phyloP scores from a whole-genome alignment of 2,329 filamentous ascomycete genomes.

The Shiraia sp. region DNA sequence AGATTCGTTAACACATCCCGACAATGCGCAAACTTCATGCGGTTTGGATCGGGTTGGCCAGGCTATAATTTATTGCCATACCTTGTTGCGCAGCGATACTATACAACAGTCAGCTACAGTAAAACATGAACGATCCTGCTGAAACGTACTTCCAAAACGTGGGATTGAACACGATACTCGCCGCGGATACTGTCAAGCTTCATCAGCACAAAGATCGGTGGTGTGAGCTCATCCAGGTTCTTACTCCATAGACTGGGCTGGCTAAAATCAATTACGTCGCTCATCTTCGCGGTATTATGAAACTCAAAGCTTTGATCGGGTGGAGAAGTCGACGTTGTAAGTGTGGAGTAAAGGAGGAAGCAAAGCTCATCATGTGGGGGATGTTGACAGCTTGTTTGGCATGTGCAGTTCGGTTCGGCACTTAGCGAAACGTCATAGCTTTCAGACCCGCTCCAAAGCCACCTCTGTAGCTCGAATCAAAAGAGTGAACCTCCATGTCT shows the following conservation, averaged over 20 bases:
- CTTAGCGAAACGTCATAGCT: slow-evolving; percentile 39
- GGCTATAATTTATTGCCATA: slow-evolving; percentile 43
- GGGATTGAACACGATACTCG: slow-evolving; percentile 89
- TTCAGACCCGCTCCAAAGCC: slow-evolving; percentile 2
- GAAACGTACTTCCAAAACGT: slow-evolving; percentile 93
- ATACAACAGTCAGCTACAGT: slow-evolving; percentile 10
- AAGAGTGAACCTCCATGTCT: no score
- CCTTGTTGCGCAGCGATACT: slow-evolving; percentile 85
- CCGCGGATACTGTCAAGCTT: slow-evolving; percentile 69
- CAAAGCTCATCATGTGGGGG: slow-evolving; percentile 14
- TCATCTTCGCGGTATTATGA: slow-evolving; percentile 17
- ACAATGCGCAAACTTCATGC: slow-evolving; percentile 10
- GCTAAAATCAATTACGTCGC: slow-evolving; percentile 46
- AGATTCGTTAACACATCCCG: background rate
- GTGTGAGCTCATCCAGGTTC: slow-evolving; percentile 8
- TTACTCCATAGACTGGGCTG: slow-evolving; percentile 54
- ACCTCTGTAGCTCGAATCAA: no score
- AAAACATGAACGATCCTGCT: background rate
- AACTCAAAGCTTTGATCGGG: background rate
- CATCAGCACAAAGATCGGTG: background rate
- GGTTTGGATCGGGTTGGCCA: slow-evolving; percentile 4
- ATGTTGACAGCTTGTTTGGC: slow-evolving; percentile 27
- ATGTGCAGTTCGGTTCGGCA: slow-evolving; percentile 20
- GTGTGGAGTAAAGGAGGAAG: slow-evolving; percentile 2
- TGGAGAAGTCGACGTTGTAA: background rate